Conservation (phyloP, 129 eudicot genomes). For the Mikania micrantha region DNA sequence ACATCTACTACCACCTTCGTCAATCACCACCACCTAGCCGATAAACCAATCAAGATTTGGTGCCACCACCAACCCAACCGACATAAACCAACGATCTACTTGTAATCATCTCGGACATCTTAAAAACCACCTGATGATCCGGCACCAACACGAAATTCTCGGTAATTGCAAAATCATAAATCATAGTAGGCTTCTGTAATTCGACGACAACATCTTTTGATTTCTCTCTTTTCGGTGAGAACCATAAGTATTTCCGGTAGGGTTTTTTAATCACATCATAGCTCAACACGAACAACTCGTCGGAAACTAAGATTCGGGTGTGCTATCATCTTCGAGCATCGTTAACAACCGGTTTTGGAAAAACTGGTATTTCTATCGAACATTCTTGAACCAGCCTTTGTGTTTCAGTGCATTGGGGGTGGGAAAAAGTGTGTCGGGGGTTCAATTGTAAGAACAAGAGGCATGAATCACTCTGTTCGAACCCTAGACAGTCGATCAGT, state of each 20-base stretch:
- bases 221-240: slow-evolving; percentile 40
- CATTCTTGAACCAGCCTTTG: slow-evolving; percentile 42
- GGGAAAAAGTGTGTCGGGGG: too few relatives aligned
- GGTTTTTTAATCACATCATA: slow-evolving; percentile 47
- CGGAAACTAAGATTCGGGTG: slow-evolving; percentile 43
- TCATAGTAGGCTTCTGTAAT: slow-evolving; percentile 44
- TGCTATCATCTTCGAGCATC: slow-evolving; percentile 61
- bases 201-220: slow-evolving; percentile 40
- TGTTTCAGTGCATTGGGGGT: slow-evolving; percentile 45
- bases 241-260: slow-evolving; percentile 40
- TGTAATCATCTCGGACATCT: slow-evolving; percentile 50
- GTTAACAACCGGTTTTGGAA: slow-evolving; percentile 46
- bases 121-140: slow-evolving; percentile 58
- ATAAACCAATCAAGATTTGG: too few relatives aligned
- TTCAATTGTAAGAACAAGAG: too few relatives aligned
- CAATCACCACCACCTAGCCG: too few relatives aligned
- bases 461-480: too few relatives aligned
- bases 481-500: too few relatives aligned
- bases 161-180: slow-evolving; percentile 54
- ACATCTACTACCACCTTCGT: too few relatives aligned
- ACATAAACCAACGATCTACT: too few relatives aligned
- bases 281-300: slow-evolving; percentile 40
- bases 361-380: slow-evolving; percentile 36
- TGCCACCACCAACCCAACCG: too few relatives aligned
- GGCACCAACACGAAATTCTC: slow-evolving; percentile 55